Evolutionary conservation across 306 rosid genomes (phyloP).

Genomic region (Cyamopsis tetragonoloba): DNA sequence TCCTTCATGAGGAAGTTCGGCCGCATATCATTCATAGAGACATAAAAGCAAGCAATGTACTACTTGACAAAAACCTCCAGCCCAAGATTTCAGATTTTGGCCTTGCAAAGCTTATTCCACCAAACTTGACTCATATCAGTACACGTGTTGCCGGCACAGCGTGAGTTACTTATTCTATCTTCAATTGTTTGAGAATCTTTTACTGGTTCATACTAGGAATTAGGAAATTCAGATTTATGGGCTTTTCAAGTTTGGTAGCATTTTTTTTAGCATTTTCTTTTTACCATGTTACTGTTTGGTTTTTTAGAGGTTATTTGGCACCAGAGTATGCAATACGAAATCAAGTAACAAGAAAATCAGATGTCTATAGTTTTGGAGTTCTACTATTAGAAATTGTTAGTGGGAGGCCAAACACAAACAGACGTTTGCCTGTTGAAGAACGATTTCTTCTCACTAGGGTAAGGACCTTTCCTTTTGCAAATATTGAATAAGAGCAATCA

Average conservation of each 20-base stretch:
- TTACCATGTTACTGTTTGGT: slow-evolving; percentile 15
- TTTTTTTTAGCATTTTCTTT: not conserved
- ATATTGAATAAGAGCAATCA: not conserved
- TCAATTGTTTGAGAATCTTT: not conserved
- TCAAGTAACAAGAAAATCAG: slow-evolving; percentile 85
- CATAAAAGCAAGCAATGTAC: slow-evolving; percentile 77
- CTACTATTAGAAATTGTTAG: slow-evolving; percentile 69
- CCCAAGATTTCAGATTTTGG: slow-evolving; percentile 89
- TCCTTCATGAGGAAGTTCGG: slow-evolving; percentile 61
- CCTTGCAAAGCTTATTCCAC: slow-evolving; percentile 73
- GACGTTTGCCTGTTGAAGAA: slow-evolving; percentile 53
- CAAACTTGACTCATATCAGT: slow-evolving; percentile 67
- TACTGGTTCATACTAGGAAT: not conserved
- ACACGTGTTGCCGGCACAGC: slow-evolving; percentile 79
- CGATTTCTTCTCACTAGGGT: slow-evolving; percentile 77
- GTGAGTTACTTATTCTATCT: slow-evolving; percentile 39
- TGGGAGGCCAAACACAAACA: slow-evolving; percentile 72
- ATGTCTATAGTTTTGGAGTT: slow-evolving; percentile 82
- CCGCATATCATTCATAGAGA: slow-evolving; percentile 85
- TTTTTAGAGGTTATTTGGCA: slow-evolving; percentile 76
- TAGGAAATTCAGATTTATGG: not conserved
- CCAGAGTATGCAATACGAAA: slow-evolving; percentile 84
- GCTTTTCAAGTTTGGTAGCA: not conserved
- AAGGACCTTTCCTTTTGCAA: slow-evolving; percentile 18
- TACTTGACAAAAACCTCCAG: slow-evolving; percentile 54